Base-by-base conservation (phyloP, 2,329 filamentous ascomycete genomes). In the Alternaria novae-zelandiae region DNA sequence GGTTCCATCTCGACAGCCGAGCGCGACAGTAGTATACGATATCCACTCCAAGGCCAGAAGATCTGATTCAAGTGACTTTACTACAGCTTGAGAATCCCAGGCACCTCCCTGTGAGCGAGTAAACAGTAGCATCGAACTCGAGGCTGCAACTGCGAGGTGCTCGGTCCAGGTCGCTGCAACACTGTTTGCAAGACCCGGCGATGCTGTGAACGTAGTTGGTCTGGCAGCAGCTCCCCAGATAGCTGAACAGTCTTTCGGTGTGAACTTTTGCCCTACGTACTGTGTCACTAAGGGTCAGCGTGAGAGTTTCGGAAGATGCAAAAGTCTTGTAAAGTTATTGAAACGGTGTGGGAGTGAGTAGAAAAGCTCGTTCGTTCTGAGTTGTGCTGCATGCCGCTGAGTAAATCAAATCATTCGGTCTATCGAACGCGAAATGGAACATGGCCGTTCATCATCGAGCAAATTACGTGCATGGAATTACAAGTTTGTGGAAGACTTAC, bases 1-100 rank as follows among this genome's bases (percentile, higher is more conserved):
- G 4, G 63, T 72, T 10, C 74, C 75, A 30, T 79, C 69, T 5
- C 80, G 73, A 15, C 70, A 69, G 8, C 80, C 80, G 3, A 76
- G 59, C 2, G 72, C 72, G 20, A 82, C 43, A 7, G 72, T 73
- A 8, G 65, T 77, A 11, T 69, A 64, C 1, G 68, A 72, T 3
- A 80, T 65, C 79, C 79, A 82, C 20, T 74, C 68, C 5, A 81
- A 44, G 0, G 78, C 67, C 9, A 79, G 67, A 12, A 80, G 66
- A 43, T 81, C 78, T 6, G 72, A 66, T 0, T 63, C n/a, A 1
- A 71, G 51, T 7, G 61, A 44, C n/a, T 68, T 41, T 2, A 69
- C 49, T 0, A 51, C 49, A 1, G 57, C 66, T 5, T 55, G 36
- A 1, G 57, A 59, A 59, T 74, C 61, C 75, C 72, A 80, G 9